Base-by-base conservation (phyloP, 495 filamentous ascomycete species). In the Aspergillus mulundensis region DNA sequence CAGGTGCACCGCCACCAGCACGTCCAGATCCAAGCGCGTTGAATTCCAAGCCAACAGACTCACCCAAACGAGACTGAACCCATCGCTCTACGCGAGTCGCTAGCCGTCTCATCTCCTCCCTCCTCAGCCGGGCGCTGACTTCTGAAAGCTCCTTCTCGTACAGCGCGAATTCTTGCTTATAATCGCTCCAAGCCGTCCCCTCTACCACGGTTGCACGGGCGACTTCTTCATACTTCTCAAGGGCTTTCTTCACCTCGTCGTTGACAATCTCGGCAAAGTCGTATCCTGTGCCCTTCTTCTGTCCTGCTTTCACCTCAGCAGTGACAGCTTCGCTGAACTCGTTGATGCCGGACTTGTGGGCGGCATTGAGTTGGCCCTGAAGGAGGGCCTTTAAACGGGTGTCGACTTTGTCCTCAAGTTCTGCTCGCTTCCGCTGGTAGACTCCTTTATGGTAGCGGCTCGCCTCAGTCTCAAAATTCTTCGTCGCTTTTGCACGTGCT, bases 381-480 rank as follows among this genome's bases (percentile, higher is more conserved):
- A 96, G 96, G 8, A 98, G 79, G 2, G 85, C 78, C 71, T 95
- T 96, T 25, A 98, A 79, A 18, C 94, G 83, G 18, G 81, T 77
- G 64, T 98, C 94, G 53, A 96, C 81, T 67, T 95, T 95, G 60
- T 75, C 76, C 63, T 93, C 89, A 34, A 98, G 80, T 68, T 98
- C 94, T 14, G 81, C 77, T 55, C 83, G 83, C 73, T 98, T 98
- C 15, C 86, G 80, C 48, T 82, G 78, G 69, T 93, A 98, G 19
- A 98, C 94, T 41, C 86, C 91, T 68, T 96, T 97, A 77, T 96
- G 93, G 66, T 98, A 98, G 32, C 94, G 79, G 67, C 91, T 91
- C 20, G 92, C 94, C 64, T 94, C 89, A 0, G 78, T 84, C 70
- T 96, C 90, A 61, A 98, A 98, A 36, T 80, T 83, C 65, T 88